These are phyloP conservation scores for Whalleya microplaca DNA, from an alignment of 2,329 filamentous ascomycete genomes.

Conservation along the genomic window DNA sequence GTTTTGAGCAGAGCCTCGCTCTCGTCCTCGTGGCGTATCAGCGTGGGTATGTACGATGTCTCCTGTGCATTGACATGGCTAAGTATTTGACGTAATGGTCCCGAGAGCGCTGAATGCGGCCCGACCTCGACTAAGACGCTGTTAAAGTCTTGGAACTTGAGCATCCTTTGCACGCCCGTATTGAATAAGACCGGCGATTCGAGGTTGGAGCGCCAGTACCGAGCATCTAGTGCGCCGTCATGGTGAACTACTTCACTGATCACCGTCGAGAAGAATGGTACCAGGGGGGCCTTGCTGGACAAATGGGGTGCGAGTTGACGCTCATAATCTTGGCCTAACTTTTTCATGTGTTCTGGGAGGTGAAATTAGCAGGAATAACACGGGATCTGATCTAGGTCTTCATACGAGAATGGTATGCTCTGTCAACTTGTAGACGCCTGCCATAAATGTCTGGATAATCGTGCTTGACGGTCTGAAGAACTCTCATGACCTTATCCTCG, in stretches of 20 bases:
- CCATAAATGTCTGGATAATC: constrained; percentile 19
- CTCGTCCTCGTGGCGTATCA: constrained; percentile 18
- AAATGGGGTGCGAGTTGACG: constrained; percentile 9
- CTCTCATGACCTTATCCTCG: constrained; percentile 14
- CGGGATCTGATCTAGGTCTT: background rate
- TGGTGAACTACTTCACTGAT: constrained; percentile 8
- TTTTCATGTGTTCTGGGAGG: constrained; percentile 26
- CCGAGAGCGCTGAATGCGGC: constrained; percentile 28
- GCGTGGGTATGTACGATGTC: constrained; percentile 13
- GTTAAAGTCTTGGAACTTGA: constrained; percentile 12
- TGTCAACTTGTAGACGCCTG: constrained; percentile 32
- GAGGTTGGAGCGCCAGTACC: constrained; percentile 29
- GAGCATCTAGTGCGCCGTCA: constrained; percentile 7
- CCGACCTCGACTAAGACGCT: constrained; percentile 30
- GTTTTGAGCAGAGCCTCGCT: constrained; percentile 16
- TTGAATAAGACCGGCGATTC: constrained; percentile 27
- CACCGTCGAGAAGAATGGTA: constrained; percentile 32
- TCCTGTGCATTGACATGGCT: constrained; percentile 2
- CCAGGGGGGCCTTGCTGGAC: constrained; percentile 1
- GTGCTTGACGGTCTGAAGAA: constrained; percentile 27
- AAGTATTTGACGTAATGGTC: constrained; percentile 27
- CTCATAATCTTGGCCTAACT: constrained; percentile 22
- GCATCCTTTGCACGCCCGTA: constrained; percentile 14
- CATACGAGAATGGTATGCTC: constrained; percentile 39
- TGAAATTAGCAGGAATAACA: background rate